Percentiles rank a stretch among this genome's conserved stretches.
Conservation (phyloP, 208 protist genomes). For the Trichomonas gallinae region DNA sequence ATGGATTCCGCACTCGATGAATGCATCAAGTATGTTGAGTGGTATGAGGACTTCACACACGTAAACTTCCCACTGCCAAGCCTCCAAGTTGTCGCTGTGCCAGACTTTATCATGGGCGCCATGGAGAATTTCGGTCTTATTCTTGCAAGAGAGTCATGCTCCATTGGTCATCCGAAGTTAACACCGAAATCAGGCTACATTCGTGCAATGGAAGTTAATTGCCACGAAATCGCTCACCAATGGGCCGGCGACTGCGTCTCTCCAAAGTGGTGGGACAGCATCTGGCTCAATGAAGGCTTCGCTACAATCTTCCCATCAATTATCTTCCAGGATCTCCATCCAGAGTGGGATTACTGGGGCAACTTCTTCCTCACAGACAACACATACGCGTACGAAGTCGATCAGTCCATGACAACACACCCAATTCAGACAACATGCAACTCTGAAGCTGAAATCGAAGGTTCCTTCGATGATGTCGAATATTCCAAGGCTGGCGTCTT, state of each 20-base stretch:
- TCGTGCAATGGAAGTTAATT: not conserved
- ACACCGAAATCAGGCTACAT: not conserved
- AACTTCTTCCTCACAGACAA: not conserved
- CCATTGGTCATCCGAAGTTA: not conserved
- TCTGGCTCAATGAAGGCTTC: constrained; percentile 29
- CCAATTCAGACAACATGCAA: not conserved
- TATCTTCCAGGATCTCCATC: not conserved
- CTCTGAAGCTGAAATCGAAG: not conserved
- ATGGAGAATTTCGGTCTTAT: constrained; percentile 29
- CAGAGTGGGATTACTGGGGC: not conserved
- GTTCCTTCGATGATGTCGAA: not conserved
- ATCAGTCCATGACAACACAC: not conserved
- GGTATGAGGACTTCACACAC: not conserved
- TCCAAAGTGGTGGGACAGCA: not conserved
- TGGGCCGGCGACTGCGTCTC: constrained; percentile 3
- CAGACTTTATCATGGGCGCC: not conserved
- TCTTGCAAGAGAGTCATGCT: not conserved
- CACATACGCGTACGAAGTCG: not conserved
- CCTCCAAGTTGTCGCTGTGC: not conserved
- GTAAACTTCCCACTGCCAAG: not conserved
- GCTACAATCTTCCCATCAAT: constrained; percentile 20
- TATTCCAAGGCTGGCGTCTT: not conserved
- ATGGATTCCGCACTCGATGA: not conserved
- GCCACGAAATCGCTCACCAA: constrained; percentile 23
- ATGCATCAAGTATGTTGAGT: not conserved